Base-by-base conservation (phyloP, 345 rosid genomes). In the Microcos paniculata region DNA sequence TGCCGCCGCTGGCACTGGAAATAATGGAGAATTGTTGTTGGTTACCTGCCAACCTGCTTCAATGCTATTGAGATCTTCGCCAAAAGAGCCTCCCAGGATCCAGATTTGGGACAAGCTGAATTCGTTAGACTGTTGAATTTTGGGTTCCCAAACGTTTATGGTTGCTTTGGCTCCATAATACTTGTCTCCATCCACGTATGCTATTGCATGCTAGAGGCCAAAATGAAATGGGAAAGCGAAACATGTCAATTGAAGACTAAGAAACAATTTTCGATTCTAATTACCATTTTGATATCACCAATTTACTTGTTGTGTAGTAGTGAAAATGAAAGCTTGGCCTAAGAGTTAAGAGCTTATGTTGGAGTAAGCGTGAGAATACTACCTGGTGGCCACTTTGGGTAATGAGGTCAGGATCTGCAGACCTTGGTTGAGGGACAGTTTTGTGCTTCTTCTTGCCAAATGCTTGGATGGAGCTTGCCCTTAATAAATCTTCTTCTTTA, bases 1-100 rank as follows among this genome's bases (percentile, higher is more conserved):
- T 7, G 40, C 28, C 6, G 18, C 2, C 33, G 13, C 0, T 57
- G 1, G 16, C 21, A 19, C n/a, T n/a, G 28, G 35, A 68, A 45
- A 68, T 16, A 19, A 30, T 30, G 16, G 68, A 64, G 82, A 53
- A 13, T 31, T 71, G 42, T 23, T 51, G 56, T 53, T 72, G 80
- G 80, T 88, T 85, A 84, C 87, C 92, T 90, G 94, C 94, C 92
- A 90, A 70, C 90, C 90, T 77, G 90, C 92, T 85, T 88, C 94
- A 81, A 90, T 88, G 62, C 91, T 88, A 31, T 88, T 90, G 81
- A 90, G 94, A 83, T 86, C 90, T 82, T 90, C 86, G 65, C 92
- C 92, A 78, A 88, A 88, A 65, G 90, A 79, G 72, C 94, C 90
- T 57, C 94, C 94, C 70, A 90, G 75, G 71, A 90, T 83, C 94